Evolutionary conservation across 805 yeast genomes (phyloP).

Genomic region (Suhomyces kilbournensis): DNA sequence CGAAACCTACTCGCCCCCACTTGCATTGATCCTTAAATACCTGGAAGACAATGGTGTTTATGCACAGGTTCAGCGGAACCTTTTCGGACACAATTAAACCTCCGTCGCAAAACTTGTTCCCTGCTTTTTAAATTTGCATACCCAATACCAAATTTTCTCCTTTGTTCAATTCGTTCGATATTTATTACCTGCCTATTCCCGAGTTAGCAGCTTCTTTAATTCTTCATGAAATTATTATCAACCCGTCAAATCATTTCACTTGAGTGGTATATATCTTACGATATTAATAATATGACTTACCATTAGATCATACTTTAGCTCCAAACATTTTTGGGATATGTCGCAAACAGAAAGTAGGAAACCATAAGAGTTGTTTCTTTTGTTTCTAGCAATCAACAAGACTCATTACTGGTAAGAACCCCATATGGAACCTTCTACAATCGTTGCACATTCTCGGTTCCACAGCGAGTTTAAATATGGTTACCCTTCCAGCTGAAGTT

Average conservation of each 20-base stretch:
- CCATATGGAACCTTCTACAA: no score
- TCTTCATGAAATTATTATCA: neutral
- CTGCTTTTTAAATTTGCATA: neutral
- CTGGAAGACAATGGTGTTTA: slow-evolving; percentile 31
- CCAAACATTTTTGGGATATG: no score
- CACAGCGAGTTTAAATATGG: no score
- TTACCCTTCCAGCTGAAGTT: no score
- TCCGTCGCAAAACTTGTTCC: no score
- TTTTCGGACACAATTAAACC: slow-evolving; percentile 21
- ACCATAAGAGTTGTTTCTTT: no score
- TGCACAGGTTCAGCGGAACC: slow-evolving; percentile 25
- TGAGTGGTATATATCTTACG: neutral
- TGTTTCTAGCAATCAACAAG: no score
- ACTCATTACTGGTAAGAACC: no score
- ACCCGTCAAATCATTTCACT: neutral
- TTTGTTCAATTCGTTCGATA: neutral
- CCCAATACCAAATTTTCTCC: no score
- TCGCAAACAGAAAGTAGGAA: no score
- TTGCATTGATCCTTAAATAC: slow-evolving; percentile 29
- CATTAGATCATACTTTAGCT: no score
- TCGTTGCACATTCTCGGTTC: no score
- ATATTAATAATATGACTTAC: neutral
- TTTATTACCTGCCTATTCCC: neutral
- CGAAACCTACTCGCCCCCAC: slow-evolving; percentile 29
- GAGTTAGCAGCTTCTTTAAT: neutral